Evolutionary conservation across 1,284 basidiomycete species (phyloP), one percentile per base, ranked within the genome.

Genomic region (Thelephora terrestris): DNA sequence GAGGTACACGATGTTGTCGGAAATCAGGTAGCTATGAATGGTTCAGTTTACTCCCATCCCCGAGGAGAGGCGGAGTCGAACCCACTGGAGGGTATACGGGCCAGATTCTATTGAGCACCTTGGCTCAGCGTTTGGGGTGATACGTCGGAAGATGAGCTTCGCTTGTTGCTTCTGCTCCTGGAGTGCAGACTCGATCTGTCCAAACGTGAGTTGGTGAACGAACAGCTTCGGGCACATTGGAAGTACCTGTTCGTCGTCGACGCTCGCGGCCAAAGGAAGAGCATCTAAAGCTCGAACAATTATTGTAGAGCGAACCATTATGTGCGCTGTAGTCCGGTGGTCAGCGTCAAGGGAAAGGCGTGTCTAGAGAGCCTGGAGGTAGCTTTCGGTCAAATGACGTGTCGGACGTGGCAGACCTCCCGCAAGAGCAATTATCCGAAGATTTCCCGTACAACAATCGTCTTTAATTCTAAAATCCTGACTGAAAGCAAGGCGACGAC

Each of bases 111-210:
- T 99, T 7, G 91, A 96, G 67, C 95, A 97, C 27, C 88, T 78
- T 14, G 93, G 91, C 65, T 99, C 96, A 18, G 91, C 86, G 61
- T 95, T 92, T 36, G 92, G 81, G 29, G 87, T 91, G 63, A 99
- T 84, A 43, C 95, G 82, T 50, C 94, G 78, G 64, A 98, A 96
- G 61, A 99, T 86, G 58, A 98, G 78, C 68, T 99, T 99, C 44
- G 93, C 84, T 65, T 99, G 95, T 60, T 98, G 95, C 66, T 98
- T 99, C 76, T 97, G 92, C 68, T 98, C 95, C 58, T 93, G 90
- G 44, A 99, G 74, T 50, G 86, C 78, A 61, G 87, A 83, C 66
- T 97, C 94, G 54, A 89, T 95, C 91, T 96, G 61, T 51, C 23
- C 32, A 45, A 17, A 20, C 45, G 36, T 27, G 18, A 3, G n/a